A percentile compares a stretch with the other conserved stretches of the same genome.
Conservation (phyloP, 2,329 filamentous ascomycete genomes). For the Xylariaceae sp. region DNA sequence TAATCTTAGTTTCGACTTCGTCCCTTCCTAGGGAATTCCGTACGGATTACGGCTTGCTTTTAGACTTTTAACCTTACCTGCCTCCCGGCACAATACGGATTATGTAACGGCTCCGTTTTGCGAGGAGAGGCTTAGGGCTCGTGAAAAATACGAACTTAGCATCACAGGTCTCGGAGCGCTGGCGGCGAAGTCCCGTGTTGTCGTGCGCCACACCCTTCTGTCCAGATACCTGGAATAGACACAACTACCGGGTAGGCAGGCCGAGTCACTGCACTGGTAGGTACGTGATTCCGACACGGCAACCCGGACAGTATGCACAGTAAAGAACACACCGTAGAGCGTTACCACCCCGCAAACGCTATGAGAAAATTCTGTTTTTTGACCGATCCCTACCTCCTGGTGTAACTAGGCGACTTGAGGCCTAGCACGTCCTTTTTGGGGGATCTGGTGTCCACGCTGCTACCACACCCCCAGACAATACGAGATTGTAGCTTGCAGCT, state of each 20-base stretch:
- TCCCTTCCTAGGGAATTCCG: no score
- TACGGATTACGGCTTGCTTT: no score
- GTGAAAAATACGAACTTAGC: no score
- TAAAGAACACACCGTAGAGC: neutral
- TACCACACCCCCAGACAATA: slow-evolving; percentile 18
- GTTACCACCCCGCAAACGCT: neutral
- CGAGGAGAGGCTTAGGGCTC: no score
- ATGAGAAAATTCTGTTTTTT: neutral
- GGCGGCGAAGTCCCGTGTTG: slow-evolving; percentile 12
- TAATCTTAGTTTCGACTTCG: no score
- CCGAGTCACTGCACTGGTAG: no score
- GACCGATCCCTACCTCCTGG: neutral
- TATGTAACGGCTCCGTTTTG: no score
- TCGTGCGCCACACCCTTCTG: neutral
- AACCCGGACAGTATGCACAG: neutral
- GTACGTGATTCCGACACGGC: no score
- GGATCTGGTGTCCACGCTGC: slow-evolving; percentile 12
- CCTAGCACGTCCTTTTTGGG: slow-evolving; percentile 10
- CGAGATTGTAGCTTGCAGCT: slow-evolving; percentile 11
- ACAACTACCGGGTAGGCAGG: no score
- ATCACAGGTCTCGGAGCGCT: slow-evolving; percentile 18
- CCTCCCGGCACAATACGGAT: no score
- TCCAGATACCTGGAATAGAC: no score
- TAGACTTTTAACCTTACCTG: no score
- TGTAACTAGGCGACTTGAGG: neutral